Base-by-base conservation (phyloP, 2,329 filamentous ascomycete genomes). In the Hypoxylon sp. region DNA sequence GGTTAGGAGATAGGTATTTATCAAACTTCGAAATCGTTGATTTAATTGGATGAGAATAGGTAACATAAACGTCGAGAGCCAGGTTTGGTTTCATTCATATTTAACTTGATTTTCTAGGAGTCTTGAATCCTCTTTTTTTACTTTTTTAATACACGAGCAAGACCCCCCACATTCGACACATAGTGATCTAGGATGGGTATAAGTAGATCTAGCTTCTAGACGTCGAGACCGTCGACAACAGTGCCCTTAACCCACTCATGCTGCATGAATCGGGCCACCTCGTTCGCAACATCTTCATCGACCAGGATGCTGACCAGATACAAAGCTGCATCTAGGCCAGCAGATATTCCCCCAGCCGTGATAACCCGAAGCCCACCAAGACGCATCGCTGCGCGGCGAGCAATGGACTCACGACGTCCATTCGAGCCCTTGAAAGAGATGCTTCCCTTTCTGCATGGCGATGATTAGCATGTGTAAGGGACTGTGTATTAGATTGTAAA, bases 221-320 rank as follows among this genome's bases (percentile, higher is more conserved):
- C 92, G 82, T 96, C 93, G 79, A 95, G 89, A 71, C 92, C 92
- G 79, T 95, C 92, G 74, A 95, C 91, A 74, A 94, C 92, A 79
- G 92, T 85, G 74, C 93, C 93, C 89, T 95, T 95, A 80, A 88
- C 88, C 94, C 94, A 97, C 77, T 87, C 89, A 85, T 95, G 92
- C 83, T 95, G 92, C 85, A 96, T 89, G 73, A 88, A 75, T 71
- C 90, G 88, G 77, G 92, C 91, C 72, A 93, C 90, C 82, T 95
- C 92, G 65, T 89, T 87, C 70, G 93, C 93, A 67, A 90, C 86
- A 60, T 92, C 92, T 77, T 93, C 89, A 68, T 90, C 92, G 55
- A 95, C 92, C 80, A 97, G 83, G 73, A 93, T 92, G 81, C 91
- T 92, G 80, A 97, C 90, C 78, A 97, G 86, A 84, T 97, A 96